Percentiles rank a stretch among this genome's conserved stretches.
These are phyloP conservation scores for Saccharomyces hybrid DNA, from an alignment of 1,139 yeast genomes.

Conservation along the genomic window DNA sequence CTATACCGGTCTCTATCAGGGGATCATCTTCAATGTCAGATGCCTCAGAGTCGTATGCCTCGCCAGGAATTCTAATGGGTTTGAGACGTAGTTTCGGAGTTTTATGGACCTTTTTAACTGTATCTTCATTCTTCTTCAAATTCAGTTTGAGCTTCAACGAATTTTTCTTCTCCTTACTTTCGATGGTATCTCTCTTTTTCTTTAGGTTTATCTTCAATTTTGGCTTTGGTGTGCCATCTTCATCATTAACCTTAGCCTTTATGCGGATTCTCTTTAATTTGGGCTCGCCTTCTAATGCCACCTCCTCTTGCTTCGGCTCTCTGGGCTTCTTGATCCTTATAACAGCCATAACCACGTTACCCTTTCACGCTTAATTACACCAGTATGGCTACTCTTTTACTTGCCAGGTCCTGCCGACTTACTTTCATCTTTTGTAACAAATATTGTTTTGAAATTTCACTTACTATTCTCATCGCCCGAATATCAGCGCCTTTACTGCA, in stretches of 20 bases:
- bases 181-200: conserved; percentile 12
- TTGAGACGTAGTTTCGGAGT: conserved; percentile 69
- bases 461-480: conserved; percentile 1
- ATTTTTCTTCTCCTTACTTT: conserved; percentile 6
- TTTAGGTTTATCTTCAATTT: conserved; percentile 32
- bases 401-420: neutral
- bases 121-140: conserved; percentile 21
- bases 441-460: conserved; percentile 1
- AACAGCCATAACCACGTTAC: conserved; percentile 18
- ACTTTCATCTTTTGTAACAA: neutral
- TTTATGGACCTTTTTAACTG: conserved; percentile 25
- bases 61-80: conserved; percentile 83
- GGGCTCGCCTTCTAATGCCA: conserved; percentile 12
- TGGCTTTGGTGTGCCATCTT: conserved; percentile 7
- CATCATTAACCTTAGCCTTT: conserved; percentile 14
- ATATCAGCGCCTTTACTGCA: conserved; percentile 1
- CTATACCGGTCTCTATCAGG: conserved; percentile 75
- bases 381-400: neutral
- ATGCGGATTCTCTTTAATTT: conserved; percentile 24
- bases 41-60: conserved; percentile 95
- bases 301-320: conserved; percentile 10
- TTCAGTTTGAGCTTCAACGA: conserved; percentile 28
- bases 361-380: neutral
- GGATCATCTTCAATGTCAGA: conserved; percentile 97
- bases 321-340: conserved; percentile 30